These are phyloP conservation scores for Elaphomyces granulatus DNA, from an alignment of 495 filamentous ascomycete genomes.

Conservation along the genomic window DNA sequence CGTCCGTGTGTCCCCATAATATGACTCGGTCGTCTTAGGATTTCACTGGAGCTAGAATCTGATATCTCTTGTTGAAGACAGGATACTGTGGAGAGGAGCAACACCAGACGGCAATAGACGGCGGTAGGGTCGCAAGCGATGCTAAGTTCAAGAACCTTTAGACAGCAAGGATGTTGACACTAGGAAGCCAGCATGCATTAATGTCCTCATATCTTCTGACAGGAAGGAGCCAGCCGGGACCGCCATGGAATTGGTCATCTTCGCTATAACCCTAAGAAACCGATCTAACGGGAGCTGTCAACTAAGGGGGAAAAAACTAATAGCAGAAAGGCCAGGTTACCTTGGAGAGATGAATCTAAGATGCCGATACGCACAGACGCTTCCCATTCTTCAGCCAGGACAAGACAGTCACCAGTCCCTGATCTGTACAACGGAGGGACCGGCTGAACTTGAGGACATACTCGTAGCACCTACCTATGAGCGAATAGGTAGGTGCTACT, in stretches of 20 bases:
- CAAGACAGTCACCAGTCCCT: conserved; percentile 53
- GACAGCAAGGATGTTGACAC: conserved; percentile 37
- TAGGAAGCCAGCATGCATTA: conserved; percentile 64
- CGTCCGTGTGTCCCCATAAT: too few relatives aligned
- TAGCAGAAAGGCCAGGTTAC: conserved; percentile 12
- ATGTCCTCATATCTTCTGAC: conserved; percentile 35
- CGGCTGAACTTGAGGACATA: conserved; percentile 54
- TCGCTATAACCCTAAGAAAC: conserved; percentile 40
- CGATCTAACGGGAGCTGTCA: conserved; percentile 23
- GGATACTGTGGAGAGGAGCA: too few relatives aligned
- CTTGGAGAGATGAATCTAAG: conserved; percentile 36
- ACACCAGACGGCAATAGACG: conserved; percentile 37
- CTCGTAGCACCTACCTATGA: conserved; percentile 61
- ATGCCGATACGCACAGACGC: conserved; percentile 31
- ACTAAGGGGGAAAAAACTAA: background rate
- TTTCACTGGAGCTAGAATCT: too few relatives aligned
- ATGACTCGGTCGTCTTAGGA: too few relatives aligned
- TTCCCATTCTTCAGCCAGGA: conserved; percentile 49
- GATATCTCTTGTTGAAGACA: too few relatives aligned
- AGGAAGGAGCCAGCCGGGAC: conserved; percentile 35
- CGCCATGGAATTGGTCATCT: conserved; percentile 38
- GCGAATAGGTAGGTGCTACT: conserved; percentile 43
- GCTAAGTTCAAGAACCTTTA: conserved; percentile 31
- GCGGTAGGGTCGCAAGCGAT: conserved; percentile 36
- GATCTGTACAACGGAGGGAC: conserved; percentile 54